Percentiles rank a stretch among this genome's conserved stretches.
These are phyloP conservation scores for Polyporus tsugae DNA, from an alignment of 1,284 basidiomycete genomes.

Conservation along the genomic window DNA sequence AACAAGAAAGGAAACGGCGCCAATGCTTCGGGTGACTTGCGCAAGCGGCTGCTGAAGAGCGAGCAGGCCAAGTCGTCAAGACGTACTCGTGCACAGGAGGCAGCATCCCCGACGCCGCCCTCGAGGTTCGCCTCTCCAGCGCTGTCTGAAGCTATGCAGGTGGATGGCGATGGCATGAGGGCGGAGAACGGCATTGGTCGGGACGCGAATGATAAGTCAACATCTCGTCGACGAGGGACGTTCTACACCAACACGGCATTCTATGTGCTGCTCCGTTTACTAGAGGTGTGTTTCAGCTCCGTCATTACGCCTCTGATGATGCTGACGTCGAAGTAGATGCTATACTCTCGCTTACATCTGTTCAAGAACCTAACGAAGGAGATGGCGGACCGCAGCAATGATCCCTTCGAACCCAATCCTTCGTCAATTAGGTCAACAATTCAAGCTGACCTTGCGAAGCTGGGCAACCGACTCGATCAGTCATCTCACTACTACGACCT, in stretches of 20 bases:
- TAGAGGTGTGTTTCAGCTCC: conserved; percentile 68
- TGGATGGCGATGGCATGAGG: conserved; percentile 37
- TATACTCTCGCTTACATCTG: conserved; percentile 85
- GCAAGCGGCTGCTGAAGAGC: conserved; percentile 80
- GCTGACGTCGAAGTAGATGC: conserved; percentile 56
- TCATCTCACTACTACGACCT: conserved; percentile 79
- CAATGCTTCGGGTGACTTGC: conserved; percentile 63
- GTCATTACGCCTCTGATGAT: conserved; percentile 2
- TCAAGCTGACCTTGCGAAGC: conserved; percentile 34
- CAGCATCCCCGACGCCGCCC: conserved; percentile 41
- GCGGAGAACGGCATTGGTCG: conserved; percentile 26
- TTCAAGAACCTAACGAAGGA: conserved; percentile 80
- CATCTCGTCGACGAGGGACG: conserved; percentile 58
- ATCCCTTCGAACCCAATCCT: conserved; percentile 38
- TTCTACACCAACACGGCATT: conserved; percentile 94
- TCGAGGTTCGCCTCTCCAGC: conserved; percentile 69
- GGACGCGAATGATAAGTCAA: conserved; percentile 31
- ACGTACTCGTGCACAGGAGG: conserved; percentile 63
- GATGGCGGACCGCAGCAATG: conserved; percentile 46
- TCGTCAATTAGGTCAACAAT: conserved; percentile 47
- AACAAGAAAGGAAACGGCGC: conserved; percentile 49
- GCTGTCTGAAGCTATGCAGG: conserved; percentile 52
- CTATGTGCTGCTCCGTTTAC: conserved; percentile 85
- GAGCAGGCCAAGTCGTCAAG: conserved; percentile 78
- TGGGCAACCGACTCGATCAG: conserved; percentile 35